phyloP scores from a whole-genome alignment of 2,329 filamentous ascomycete species.

The Plenodomus tracheiphilus region DNA sequence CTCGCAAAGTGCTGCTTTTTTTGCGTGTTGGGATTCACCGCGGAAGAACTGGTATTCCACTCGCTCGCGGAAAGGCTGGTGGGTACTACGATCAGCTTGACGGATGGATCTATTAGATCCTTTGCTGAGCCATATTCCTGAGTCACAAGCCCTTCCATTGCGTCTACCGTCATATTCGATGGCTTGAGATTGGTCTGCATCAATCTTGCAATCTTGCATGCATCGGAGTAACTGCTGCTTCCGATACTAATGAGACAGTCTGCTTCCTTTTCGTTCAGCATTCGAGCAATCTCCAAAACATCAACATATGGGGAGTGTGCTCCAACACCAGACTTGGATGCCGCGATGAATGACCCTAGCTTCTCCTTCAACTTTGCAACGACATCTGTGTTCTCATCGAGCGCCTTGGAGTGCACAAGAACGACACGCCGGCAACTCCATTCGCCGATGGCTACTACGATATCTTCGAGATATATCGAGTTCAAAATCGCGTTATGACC shows the following conservation, averaged over 20 bases:
- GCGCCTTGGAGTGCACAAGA: conserved; percentile 24
- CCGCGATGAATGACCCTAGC: conserved; percentile 20
- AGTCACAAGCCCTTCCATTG: conserved; percentile 26
- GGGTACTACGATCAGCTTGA: conserved; percentile 25
- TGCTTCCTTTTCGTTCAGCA: conserved; percentile 18
- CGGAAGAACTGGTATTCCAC: conserved; percentile 26
- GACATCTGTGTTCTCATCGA: conserved; percentile 20
- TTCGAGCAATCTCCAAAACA: conserved; percentile 20
- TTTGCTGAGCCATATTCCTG: conserved; percentile 19
- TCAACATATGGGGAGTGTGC: conserved; percentile 29
- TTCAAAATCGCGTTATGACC: conserved; percentile 24
- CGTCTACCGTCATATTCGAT: conserved; percentile 15
- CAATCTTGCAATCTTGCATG: conserved; percentile 31
- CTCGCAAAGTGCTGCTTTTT: conserved; percentile 33
- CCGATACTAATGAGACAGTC: conserved; percentile 29
- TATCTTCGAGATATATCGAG: conserved; percentile 20
- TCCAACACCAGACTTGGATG: conserved; percentile 23
- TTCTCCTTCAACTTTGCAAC: conserved; percentile 18
- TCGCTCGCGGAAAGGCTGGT: conserved; percentile 32
- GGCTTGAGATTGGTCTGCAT: conserved; percentile 20
- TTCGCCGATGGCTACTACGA: conserved; percentile 12
- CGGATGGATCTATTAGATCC: conserved; percentile 14
- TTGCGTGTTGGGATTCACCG: conserved; percentile 19
- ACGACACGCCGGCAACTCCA: conserved; percentile 20
- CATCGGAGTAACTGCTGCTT: conserved; percentile 30